Percentiles rank a stretch among this genome's conserved stretches.
phyloP scores from a whole-genome alignment of 352 stramenopile genomes.

The Globisporangium paroecandrum region DNA sequence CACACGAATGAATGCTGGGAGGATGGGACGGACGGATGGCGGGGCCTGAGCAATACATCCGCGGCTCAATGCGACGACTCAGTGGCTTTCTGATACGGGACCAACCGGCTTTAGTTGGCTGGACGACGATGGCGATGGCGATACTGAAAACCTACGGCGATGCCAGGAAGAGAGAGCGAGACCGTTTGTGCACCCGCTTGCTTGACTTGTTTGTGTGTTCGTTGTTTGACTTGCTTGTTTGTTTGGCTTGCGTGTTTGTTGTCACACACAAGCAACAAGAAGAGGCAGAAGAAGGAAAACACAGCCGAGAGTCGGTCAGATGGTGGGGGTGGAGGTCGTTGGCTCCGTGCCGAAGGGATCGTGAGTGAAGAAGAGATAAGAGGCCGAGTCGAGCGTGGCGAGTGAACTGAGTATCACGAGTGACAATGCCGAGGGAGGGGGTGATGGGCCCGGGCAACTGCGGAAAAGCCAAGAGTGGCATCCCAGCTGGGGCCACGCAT shows the following conservation, averaged over 20 bases:
- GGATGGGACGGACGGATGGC: background rate
- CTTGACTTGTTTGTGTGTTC: background rate
- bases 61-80: slow-evolving; percentile 6
- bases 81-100: background rate
- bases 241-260: background rate
- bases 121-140: background rate
- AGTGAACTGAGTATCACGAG: background rate
- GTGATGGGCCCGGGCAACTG: background rate
- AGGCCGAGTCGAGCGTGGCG: background rate
- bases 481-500: slow-evolving; percentile 2
- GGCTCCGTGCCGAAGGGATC: slow-evolving; percentile 2
- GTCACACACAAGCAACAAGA: background rate
- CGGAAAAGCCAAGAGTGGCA: slow-evolving; percentile 2
- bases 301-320: background rate
- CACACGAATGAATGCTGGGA: slow-evolving; percentile 5
- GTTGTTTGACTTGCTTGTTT: background rate
- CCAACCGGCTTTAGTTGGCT: background rate
- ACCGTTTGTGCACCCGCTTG: background rate
- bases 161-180: background rate
- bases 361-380: slow-evolving; percentile 11
- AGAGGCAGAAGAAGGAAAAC: background rate
- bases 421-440: background rate
- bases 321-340: background rate
- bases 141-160: background rate
- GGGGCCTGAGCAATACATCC: slow-evolving; percentile 2